Conservation (phyloP, 2,329 filamentous ascomycete genomes). For the Penicillium sp. region DNA sequence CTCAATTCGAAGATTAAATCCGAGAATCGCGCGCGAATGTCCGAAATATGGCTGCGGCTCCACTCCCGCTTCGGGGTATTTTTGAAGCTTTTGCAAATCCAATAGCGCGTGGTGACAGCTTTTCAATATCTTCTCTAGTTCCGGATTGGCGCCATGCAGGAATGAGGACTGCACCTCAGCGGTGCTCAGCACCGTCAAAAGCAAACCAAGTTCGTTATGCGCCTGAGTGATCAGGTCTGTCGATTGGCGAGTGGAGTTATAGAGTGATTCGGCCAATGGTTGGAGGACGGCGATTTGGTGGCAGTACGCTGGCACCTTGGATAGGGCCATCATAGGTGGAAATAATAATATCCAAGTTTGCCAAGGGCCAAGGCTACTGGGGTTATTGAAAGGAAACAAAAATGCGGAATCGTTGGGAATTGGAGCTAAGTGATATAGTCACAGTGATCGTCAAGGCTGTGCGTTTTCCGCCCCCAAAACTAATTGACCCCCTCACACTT, state of each 20-base stretch:
- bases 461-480: background rate
- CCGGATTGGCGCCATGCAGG: background rate
- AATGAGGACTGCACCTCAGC: slow-evolving; percentile 4
- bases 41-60: slow-evolving; percentile 2
- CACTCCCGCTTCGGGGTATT: background rate
- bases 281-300: slow-evolving; percentile 8
- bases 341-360: background rate
- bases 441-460: background rate
- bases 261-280: slow-evolving; percentile 11
- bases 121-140: slow-evolving; percentile 3
- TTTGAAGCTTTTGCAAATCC: slow-evolving; percentile 12
- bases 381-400: background rate
- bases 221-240: slow-evolving; percentile 11
- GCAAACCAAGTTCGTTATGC: slow-evolving; percentile 12
- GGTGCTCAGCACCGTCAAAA: slow-evolving; percentile 3
- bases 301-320: background rate
- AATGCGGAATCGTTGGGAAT: background rate
- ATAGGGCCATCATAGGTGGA: slow-evolving; percentile 1
- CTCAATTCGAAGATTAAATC: slow-evolving; percentile 12
- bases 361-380: background rate
- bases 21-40: slow-evolving; percentile 12
- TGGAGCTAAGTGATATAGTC: slow-evolving; percentile 3
- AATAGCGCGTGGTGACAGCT: slow-evolving; percentile 6
- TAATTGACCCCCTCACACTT: slow-evolving; percentile 1
- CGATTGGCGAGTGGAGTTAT: slow-evolving; percentile 11